A percentile compares a stretch with the other conserved stretches of the same genome.
These are phyloP conservation scores for Umbelopsis sp. DNA, from an alignment of 192 early-diverging fungal species.

Conservation along the genomic window DNA sequence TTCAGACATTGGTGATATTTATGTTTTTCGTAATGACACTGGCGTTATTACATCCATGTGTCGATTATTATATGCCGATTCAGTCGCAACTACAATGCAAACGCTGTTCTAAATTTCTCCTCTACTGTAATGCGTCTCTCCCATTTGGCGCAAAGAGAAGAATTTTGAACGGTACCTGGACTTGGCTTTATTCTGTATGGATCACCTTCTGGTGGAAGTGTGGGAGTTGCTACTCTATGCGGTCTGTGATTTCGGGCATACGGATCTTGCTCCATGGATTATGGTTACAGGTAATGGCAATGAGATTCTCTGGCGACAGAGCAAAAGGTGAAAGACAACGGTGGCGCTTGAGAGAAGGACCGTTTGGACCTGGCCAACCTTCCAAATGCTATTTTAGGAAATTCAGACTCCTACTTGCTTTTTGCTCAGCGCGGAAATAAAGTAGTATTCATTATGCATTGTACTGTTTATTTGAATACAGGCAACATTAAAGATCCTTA, in stretches of 20 bases:
- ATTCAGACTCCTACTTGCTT: not conserved
- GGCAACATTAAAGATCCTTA: too few relatives aligned
- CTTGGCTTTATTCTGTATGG: not conserved
- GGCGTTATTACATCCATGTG: not conserved
- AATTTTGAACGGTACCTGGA: slow-evolving; percentile 13
- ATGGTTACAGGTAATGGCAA: not conserved
- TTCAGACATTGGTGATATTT: not conserved
- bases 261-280: not conserved
- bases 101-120: too few relatives aligned
- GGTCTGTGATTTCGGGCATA: not conserved
- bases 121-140: not conserved
- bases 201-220: not conserved
- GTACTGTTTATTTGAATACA: too few relatives aligned
- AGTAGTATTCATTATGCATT: not conserved
- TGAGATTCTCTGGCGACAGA: not conserved
- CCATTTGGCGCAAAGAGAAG: not conserved
- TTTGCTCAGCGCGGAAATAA: not conserved
- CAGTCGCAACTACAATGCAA: too few relatives aligned
- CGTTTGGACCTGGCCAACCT: not conserved
- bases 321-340: not conserved
- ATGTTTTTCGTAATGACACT: not conserved
- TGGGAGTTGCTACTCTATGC: not conserved
- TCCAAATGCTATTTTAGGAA: not conserved
- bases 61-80: too few relatives aligned
- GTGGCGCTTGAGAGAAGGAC: not conserved